Conservation (phyloP, 2,329 filamentous ascomycete species). For the Trichoderma brevicompactum region DNA sequence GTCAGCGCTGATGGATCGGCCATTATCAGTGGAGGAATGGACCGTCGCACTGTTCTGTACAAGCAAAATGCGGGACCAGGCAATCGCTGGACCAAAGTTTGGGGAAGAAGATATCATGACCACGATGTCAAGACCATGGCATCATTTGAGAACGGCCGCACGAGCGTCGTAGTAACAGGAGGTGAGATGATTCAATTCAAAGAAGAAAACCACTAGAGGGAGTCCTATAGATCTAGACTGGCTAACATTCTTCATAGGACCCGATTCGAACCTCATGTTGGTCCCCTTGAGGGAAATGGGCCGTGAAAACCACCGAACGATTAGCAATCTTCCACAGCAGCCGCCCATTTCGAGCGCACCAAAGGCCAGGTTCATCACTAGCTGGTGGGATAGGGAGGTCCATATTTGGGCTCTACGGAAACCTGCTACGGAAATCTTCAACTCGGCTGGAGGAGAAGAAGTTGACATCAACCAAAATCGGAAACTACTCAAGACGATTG, state of each 20-base stretch:
- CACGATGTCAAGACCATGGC: conserved; percentile 97
- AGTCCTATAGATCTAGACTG: background rate
- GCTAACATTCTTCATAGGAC: conserved; percentile 56
- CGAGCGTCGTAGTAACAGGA: conserved; percentile 90
- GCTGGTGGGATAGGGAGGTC: conserved; percentile 91
- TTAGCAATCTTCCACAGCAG: conserved; percentile 83
- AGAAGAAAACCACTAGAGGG: background rate
- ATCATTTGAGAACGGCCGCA: conserved; percentile 78
- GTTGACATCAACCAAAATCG: conserved; percentile 57
- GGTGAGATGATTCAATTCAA: conserved; percentile 56
- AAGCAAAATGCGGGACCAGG: conserved; percentile 65
- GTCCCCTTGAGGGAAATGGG: conserved; percentile 74
- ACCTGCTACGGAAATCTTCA: conserved; percentile 52
- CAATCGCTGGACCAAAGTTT: conserved; percentile 81
- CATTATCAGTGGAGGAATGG: conserved; percentile 90
- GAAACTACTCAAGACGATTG: conserved; percentile 70
- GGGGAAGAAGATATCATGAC: conserved; percentile 82
- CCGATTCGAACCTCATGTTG: conserved; percentile 82
- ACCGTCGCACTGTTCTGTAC: conserved; percentile 84
- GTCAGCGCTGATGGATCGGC: conserved; percentile 77
- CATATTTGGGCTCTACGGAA: conserved; percentile 72
- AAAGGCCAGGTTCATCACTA: conserved; percentile 75
- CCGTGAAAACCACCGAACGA: conserved; percentile 79
- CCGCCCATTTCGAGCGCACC: conserved; percentile 74
- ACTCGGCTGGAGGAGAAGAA: conserved; percentile 43